These are phyloP conservation scores for Podosphaera aphanis DNA, from an alignment of 2,329 filamentous ascomycete species.

Conservation along the genomic window DNA sequence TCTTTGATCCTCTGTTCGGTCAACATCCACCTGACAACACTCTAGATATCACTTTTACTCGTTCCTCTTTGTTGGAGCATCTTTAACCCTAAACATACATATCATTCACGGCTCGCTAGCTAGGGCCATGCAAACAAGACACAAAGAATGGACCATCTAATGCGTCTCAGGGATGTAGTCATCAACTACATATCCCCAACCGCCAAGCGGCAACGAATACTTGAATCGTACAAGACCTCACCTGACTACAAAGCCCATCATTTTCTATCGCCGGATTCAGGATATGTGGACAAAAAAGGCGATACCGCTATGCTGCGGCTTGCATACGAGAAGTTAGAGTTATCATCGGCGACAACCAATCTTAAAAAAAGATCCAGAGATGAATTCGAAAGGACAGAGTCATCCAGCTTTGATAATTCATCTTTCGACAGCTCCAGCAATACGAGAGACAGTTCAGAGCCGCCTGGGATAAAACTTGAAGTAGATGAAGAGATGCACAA, in stretches of 20 bases:
- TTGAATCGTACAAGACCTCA: slow-evolving; percentile 7
- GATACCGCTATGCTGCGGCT: slow-evolving; percentile 3
- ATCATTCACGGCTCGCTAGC: no score
- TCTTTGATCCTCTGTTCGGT: no score
- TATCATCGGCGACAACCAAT: slow-evolving; percentile 7
- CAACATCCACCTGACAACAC: no score
- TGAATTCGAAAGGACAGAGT: slow-evolving; percentile 6
- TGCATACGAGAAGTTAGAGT: slow-evolving; percentile 6
- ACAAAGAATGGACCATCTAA: slow-evolving; percentile 12
- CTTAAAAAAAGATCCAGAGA: slow-evolving; percentile 11
- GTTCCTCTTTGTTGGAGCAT: no score
- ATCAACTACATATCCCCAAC: slow-evolving; percentile 12
- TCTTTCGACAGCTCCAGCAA: no score
- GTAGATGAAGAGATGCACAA: slow-evolving; percentile 1
- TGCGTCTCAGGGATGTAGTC: slow-evolving; percentile 12
- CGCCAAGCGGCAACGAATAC: slow-evolving; percentile 14
- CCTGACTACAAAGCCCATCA: slow-evolving; percentile 3
- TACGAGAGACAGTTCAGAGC: neutral
- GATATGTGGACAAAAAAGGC: slow-evolving; percentile 6
- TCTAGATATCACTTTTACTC: no score
- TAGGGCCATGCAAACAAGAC: neutral
- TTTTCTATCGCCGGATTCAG: slow-evolving; percentile 6
- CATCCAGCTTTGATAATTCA: neutral
- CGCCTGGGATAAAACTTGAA: neutral
- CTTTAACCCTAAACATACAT: no score